Percentiles rank a stretch among this genome's conserved stretches.
phyloP scores from a whole-genome alignment of 129 eudicot genomes.

The Flaveria bidentis region DNA sequence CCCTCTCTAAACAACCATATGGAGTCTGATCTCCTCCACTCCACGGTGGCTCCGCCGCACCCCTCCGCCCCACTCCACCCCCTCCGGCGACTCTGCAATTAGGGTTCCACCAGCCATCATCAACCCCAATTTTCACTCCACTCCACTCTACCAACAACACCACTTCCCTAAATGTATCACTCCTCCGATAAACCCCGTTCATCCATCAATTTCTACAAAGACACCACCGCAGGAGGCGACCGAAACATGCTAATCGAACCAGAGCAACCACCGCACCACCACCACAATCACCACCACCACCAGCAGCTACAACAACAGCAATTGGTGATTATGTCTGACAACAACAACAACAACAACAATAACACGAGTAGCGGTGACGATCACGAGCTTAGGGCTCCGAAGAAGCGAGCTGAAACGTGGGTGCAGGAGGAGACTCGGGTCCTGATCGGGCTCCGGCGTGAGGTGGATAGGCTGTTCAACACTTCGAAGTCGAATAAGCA shows the following conservation, averaged over 20 bases:
- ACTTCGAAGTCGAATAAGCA: constrained; percentile 53
- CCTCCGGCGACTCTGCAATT: neutral
- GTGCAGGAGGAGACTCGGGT: constrained; percentile 48
- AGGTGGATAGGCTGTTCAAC: constrained; percentile 44
- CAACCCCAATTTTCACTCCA: neutral
- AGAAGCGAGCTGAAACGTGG: constrained; percentile 56
- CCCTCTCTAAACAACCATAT: too few relatives aligned
- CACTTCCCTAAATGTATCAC: constrained; percentile 33
- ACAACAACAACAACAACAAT: constrained; percentile 29
- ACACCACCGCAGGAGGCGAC: constrained; percentile 21
- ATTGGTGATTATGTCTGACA: constrained; percentile 39
- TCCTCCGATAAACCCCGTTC: constrained; percentile 44
- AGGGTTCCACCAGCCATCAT: neutral
- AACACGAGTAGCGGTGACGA: constrained; percentile 40
- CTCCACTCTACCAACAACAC: too few relatives aligned
- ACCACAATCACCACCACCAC: neutral
- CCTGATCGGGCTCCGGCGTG: constrained; percentile 45
- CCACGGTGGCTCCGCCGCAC: constrained; percentile 20
- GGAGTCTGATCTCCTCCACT: constrained; percentile 4
- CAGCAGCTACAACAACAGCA: constrained; percentile 15
- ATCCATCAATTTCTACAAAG: constrained; percentile 55
- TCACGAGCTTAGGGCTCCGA: constrained; percentile 49
- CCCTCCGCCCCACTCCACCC: neutral
- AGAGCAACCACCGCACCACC: constrained; percentile 27
- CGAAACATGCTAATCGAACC: constrained; percentile 39